phyloP scores from a whole-genome alignment of 768 basidiomycete species.

The Tylopilus plumbeoviolaceoides region DNA sequence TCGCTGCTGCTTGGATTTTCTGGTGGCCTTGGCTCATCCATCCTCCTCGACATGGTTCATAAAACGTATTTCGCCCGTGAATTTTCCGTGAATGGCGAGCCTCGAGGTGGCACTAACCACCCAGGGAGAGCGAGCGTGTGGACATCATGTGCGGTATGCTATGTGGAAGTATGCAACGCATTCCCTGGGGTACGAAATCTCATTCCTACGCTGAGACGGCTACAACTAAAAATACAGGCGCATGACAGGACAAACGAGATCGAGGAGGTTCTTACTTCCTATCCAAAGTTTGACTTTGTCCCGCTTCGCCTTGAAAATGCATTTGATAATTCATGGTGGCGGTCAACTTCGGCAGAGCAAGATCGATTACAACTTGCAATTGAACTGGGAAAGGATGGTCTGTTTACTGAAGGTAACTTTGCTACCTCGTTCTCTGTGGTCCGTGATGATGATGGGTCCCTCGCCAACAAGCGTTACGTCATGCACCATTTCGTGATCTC shows the following conservation, averaged over 20 bases:
- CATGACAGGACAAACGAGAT: conserved; percentile 54
- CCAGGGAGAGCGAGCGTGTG: conserved; percentile 61
- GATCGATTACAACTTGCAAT: conserved; percentile 34
- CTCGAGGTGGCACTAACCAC: conserved; percentile 58
- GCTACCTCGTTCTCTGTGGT: not conserved
- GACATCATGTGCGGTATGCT: conserved; percentile 59
- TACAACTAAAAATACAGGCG: conserved; percentile 36
- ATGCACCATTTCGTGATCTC: conserved; percentile 8
- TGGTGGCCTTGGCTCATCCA: conserved; percentile 74
- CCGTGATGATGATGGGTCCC: not conserved
- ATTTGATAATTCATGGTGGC: conserved; percentile 70
- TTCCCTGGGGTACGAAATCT: conserved; percentile 51
- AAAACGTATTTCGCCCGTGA: conserved; percentile 47
- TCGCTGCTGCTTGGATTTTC: conserved; percentile 68
- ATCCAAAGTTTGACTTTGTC: conserved; percentile 53
- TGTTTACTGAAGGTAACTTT: conserved; percentile 26
- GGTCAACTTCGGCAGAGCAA: conserved; percentile 33
- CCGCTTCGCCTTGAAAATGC: conserved; percentile 69
- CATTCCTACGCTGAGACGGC: not conserved
- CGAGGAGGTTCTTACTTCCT: conserved; percentile 40
- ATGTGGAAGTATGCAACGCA: conserved; percentile 64
- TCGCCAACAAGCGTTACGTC: conserved; percentile 18
- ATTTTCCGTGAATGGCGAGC: conserved; percentile 26
- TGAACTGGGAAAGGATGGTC: conserved; percentile 53
- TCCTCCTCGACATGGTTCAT: conserved; percentile 65